phyloP scores from a whole-genome alignment of 306 rosid genomes.

The Gleditsia sinensis region DNA sequence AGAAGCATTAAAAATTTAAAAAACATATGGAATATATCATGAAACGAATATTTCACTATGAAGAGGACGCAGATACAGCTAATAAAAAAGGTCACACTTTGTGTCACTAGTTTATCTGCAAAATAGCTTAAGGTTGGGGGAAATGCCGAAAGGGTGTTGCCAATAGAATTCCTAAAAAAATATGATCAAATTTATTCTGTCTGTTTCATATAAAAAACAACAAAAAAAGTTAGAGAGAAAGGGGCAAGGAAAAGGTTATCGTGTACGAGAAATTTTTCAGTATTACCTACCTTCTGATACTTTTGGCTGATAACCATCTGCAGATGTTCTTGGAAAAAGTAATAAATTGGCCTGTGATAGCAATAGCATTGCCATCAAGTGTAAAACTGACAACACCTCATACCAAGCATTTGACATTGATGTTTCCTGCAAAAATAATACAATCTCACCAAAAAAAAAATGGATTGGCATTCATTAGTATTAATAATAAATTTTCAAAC shows the following conservation, averaged over 20 bases:
- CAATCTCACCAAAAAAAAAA: constrained; percentile 10
- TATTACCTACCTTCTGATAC: constrained; percentile 74
- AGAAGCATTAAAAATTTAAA: constrained; percentile 17
- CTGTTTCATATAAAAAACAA: no score
- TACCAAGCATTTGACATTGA: constrained; percentile 82
- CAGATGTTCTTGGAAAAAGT: constrained; percentile 84
- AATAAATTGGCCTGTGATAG: constrained; percentile 88
- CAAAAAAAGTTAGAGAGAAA: background rate
- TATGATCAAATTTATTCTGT: constrained; percentile 18
- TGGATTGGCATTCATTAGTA: constrained; percentile 16
- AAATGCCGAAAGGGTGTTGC: background rate
- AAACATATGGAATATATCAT: background rate
- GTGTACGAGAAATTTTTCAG: constrained; percentile 16
- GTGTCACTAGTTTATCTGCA: background rate
- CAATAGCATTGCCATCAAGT: constrained; percentile 82
- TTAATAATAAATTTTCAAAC: constrained; percentile 21
- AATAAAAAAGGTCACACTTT: background rate
- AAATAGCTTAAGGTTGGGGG: background rate
- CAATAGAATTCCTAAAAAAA: constrained; percentile 11
- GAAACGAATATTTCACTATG: background rate
- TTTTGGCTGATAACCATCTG: constrained; percentile 83
- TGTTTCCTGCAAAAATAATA: constrained; percentile 74
- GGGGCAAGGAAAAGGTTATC: constrained; percentile 20
- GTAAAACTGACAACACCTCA: constrained; percentile 92
- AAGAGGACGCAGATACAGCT: background rate